Conservation (phyloP, 228 moss, liverwort and hornwort species). For the Sphagnum fallax region DNA sequence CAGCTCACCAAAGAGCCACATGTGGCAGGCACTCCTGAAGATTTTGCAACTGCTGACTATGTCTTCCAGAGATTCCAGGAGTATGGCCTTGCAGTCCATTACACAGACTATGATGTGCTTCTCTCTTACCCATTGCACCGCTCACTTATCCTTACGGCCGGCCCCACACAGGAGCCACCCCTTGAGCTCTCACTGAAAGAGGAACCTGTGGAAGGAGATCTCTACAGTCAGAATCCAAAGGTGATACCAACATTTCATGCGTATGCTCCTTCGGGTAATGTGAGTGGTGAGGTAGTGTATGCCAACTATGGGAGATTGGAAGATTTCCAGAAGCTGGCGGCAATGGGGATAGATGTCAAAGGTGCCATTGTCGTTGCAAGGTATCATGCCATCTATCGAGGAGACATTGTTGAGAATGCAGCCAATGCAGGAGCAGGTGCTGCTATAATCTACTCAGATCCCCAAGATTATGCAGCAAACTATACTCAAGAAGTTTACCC, state of each 20-base stretch:
- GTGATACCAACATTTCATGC: conserved; percentile 75
- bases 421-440: conserved; percentile 57
- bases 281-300: conserved; percentile 64
- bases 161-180: conserved; percentile 19
- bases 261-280: conserved; percentile 70
- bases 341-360: conserved; percentile 36
- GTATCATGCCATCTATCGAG: conserved; percentile 59
- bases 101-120: conserved; percentile 71
- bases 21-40: conserved; percentile 72
- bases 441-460: conserved; percentile 76
- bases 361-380: conserved; percentile 68
- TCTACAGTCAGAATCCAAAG: conserved; percentile 41
- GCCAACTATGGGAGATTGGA: conserved; percentile 68
- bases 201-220: conserved; percentile 53
- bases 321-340: conserved; percentile 48
- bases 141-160: conserved; percentile 37
- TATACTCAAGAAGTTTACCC: conserved; percentile 75
- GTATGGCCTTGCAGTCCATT: conserved; percentile 66
- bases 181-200: conserved; percentile 33
- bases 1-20: conserved; percentile 74
- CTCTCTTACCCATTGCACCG: conserved; percentile 67
- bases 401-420: conserved; percentile 77
- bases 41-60: conserved; percentile 66
- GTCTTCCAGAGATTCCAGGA: conserved; percentile 50
- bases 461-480: conserved; percentile 55